Percentiles rank a stretch among this genome's conserved stretches.
Evolutionary conservation across 768 basidiomycete genomes (phyloP).

Genomic region (Mycena sanguinolenta): DNA sequence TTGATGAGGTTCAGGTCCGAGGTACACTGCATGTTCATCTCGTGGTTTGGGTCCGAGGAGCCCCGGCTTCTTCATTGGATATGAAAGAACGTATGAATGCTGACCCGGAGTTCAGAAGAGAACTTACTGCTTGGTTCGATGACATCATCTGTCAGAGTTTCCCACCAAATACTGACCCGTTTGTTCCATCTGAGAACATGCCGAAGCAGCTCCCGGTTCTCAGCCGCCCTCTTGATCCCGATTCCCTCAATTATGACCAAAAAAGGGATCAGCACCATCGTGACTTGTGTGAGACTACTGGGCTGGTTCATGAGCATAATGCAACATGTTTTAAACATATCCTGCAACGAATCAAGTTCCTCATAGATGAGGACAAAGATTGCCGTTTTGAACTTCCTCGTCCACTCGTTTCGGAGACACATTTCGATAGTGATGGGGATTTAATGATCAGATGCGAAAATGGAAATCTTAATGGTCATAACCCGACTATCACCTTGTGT

Average conservation of each 20-base stretch:
- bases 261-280: not conserved
- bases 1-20: not conserved
- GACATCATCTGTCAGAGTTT: not conserved
- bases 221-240: not conserved
- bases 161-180: not conserved
- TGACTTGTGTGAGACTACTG: not conserved
- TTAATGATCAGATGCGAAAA: too few relatives aligned
- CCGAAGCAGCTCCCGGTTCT: not conserved
- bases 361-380: too few relatives aligned
- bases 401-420: too few relatives aligned
- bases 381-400: too few relatives aligned
- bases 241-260: not conserved
- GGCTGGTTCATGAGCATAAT: not conserved
- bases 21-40: not conserved
- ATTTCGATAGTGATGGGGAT: too few relatives aligned
- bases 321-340: too few relatives aligned
- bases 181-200: not conserved
- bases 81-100: not conserved
- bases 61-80: not conserved
- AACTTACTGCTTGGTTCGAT: not conserved
- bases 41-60: not conserved
- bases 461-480: too few relatives aligned
- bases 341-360: too few relatives aligned
- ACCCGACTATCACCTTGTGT: too few relatives aligned
- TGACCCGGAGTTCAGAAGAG: not conserved